Base-by-base conservation (phyloP, 2,329 filamentous ascomycete genomes). In the Aspergillus persii region DNA sequence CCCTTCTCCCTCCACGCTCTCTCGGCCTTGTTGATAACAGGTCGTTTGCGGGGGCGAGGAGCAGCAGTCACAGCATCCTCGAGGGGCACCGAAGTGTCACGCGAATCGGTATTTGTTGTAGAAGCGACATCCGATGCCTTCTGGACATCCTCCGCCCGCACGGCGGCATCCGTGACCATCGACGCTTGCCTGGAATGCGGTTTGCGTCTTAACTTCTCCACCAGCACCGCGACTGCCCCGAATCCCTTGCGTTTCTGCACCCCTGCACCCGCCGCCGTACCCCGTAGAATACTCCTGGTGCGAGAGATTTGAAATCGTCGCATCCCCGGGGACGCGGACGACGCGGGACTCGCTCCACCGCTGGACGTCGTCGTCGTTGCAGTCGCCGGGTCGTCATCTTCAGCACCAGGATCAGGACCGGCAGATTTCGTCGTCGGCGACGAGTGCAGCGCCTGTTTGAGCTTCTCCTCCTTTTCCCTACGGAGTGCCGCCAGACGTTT, bases 251-350 rank as follows among this genome's bases (percentile, higher is more conserved):
- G 72, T 56, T 77, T 76, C 61, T 77, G 71, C 39, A 77, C 66
- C 8, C 76, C 75, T 1, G 67, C 68, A 15, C 68, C 68, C 3
- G 67, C 60, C 3, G 67, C 60, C 3, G 67, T 61, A 55, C 65
- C 62, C 6, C 68, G 71, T 3, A 69, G 66, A 6, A 73, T 64
- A 36, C 63, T 63, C 29, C 63, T 71, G 6, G 74, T 70, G 44
- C 73, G 63, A 4, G 74, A 73, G 46, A 78, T 76, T 58, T 78
- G 75, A 59, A 78, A 78, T 15, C 74, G 70, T 8, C 76, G 74
- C 46, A 78, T 59, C 4, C 70, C 63, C 46, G 60, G 63, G 12
- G 65, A 55, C 11, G 70, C 66, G 5, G 70, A 57, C 23, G 60
- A 47, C n/a, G 57, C 53, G n/a, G 63, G 59, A 33, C 64, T 68